These are phyloP conservation scores for Spizellomyces sp. DNA, from an alignment of 192 early-diverging fungal genomes.

Conservation along the genomic window DNA sequence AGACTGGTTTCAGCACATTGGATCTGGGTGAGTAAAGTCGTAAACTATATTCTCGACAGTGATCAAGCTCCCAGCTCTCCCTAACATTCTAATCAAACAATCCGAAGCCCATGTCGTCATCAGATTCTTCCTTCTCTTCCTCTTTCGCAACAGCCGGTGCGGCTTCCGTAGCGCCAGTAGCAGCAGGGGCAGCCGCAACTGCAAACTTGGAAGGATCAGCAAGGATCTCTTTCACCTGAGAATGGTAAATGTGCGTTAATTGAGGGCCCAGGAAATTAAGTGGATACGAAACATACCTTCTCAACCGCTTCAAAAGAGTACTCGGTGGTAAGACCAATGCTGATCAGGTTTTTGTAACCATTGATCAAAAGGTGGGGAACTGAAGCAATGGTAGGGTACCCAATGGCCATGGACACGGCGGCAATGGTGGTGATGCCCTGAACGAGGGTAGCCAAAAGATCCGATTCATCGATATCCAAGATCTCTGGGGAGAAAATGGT, in stretches of 20 bases:
- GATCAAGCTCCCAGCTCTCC: no score
- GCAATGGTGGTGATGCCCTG: slow-evolving; percentile 95
- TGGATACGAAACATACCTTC: slow-evolving; percentile 50
- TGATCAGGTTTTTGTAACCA: slow-evolving; percentile 96
- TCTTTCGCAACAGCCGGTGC: slow-evolving; percentile 59
- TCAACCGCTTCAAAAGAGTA: slow-evolving; percentile 90
- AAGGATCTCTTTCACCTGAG: slow-evolving; percentile 90
- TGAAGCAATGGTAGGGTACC: slow-evolving; percentile 64
- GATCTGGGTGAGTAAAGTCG: no score
- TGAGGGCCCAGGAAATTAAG: slow-evolving; percentile 1
- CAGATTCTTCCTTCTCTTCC: slow-evolving; percentile 66
- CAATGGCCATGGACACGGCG: slow-evolving; percentile 76
- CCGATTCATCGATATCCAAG: slow-evolving; percentile 92
- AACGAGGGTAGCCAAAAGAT: slow-evolving; percentile 77
- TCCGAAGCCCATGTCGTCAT: slow-evolving; percentile 93
- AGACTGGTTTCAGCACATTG: no score
- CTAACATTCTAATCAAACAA: slow-evolving; percentile 21
- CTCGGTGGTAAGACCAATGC: slow-evolving; percentile 81
- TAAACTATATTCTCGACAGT: no score
- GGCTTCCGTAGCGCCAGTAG: slow-evolving; percentile 60
- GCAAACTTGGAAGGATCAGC: slow-evolving; percentile 90
- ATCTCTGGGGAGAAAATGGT: slow-evolving; percentile 84
- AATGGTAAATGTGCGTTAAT: slow-evolving; percentile 69
- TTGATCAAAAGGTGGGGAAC: slow-evolving; percentile 97
- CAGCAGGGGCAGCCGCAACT: slow-evolving; percentile 75